Evolutionary conservation across 1,284 basidiomycete genomes (phyloP).

Genomic region (Cutaneotrichosporon dermatis): DNA sequence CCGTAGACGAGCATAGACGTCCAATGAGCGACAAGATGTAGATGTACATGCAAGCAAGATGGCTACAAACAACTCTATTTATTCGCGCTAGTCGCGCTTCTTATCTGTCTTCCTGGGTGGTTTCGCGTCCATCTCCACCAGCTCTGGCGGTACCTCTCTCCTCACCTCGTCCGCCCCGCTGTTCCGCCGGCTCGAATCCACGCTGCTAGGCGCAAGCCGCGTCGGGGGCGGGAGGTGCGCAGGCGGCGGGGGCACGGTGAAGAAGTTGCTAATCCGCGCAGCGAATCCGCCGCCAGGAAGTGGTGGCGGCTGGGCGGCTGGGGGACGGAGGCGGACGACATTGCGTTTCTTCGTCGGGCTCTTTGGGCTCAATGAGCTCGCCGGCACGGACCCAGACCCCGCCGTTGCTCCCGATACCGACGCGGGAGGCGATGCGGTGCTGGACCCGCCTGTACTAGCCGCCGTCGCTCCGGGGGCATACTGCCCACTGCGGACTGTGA

Average conservation of each 20-base stretch:
- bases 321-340: constrained; percentile 15
- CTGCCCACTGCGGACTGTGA: background rate
- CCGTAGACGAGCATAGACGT: background rate
- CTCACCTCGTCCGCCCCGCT: background rate
- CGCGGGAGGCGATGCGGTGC: no score
- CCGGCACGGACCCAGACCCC: no score
- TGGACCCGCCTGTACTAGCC: no score
- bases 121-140: constrained; percentile 14
- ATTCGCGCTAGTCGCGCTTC: constrained; percentile 13
- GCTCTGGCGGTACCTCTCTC: background rate
- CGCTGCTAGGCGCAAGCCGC: background rate
- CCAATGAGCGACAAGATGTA: background rate
- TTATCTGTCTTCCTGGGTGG: constrained; percentile 7
- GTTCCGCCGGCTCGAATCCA: no score
- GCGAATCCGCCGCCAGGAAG: background rate
- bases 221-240: background rate
- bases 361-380: no score
- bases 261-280: constrained; percentile 7
- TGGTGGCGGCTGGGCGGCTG: constrained; percentile 4
- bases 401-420: no score
- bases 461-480: background rate
- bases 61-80: constrained; percentile 5
- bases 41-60: constrained; percentile 5
- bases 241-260: constrained; percentile 17
- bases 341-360: background rate